Base-by-base conservation (phyloP, 331 rosid species). In the Quercus lobata region DNA sequence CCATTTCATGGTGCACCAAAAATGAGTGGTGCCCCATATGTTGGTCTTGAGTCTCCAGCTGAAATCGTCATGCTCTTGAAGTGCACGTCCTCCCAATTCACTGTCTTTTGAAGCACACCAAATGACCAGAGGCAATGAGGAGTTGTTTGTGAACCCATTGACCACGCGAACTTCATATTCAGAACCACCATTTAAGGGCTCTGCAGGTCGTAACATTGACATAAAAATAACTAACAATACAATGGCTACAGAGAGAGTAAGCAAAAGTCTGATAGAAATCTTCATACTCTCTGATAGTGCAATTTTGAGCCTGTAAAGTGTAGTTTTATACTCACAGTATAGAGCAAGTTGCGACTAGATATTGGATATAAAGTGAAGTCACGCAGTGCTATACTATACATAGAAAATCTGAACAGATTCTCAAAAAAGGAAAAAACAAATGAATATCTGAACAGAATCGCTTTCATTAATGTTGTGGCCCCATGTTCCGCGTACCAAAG, bases 1-100 rank as follows among this genome's bases (percentile, higher is more conserved):
- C 92, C 93, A 92, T 87, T 94, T 94, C 89, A 91, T 83, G 1
- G 98, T 94, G 71, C 98, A 94, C 11, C 76, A 77, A 85, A 90
- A 92, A 17, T 24, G 58, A 29, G 85, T 87, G 72, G 55, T 74
- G n/a, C 88, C 82, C 97, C 97, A 92, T 3, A 89, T 46, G 1
- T 61, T 72, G 0, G 87, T 87, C 72, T 56, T 84, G 79, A 91
- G 81, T 19, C 74, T 76, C 98, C 98, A 94, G 32, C 97, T 87
- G 79, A 94, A 94, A 5, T 92, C 97, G 41, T 94, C 98, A 4
- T 80, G 84, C 55, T 94, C 97, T 44, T 94, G 98, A 25, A 92
- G 84, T 0, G 97, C 98, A 2, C 98, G 84, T 0, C 98, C 97
- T 0, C 98, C 98, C 1, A 94, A 80, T 66, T 92, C 97, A 18